Evolutionary conservation across 192 early-diverging fungal genomes (phyloP).

Genomic region (Gigaspora rosea): DNA sequence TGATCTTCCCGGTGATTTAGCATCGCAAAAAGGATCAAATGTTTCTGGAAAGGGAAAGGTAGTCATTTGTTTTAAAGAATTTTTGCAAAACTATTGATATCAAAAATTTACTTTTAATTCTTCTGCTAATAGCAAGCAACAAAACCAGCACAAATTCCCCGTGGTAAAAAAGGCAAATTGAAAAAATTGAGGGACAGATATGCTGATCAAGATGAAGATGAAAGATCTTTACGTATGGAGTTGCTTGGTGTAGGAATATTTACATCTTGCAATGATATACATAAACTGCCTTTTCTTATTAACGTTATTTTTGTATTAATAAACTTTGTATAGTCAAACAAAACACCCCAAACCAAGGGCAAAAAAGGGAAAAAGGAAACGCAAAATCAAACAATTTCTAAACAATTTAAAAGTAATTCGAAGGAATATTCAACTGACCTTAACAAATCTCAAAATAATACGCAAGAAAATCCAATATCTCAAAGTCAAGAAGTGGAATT

Average conservation of each 20-base stretch:
- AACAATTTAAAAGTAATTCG: constrained; percentile 19
- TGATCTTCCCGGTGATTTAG: not conserved
- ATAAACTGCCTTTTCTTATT: not conserved
- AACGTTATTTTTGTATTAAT: not conserved
- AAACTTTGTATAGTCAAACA: constrained; percentile 50
- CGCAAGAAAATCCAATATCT: not conserved
- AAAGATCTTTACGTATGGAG: constrained; percentile 78
- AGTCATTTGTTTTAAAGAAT: not conserved
- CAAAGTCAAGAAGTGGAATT: not conserved
- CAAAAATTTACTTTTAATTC: not conserved
- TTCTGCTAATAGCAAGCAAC: constrained; percentile 11
- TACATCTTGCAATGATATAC: not conserved
- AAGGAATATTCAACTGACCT: constrained; percentile 5
- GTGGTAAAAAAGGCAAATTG: constrained; percentile 86
- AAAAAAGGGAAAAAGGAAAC: constrained; percentile 69
- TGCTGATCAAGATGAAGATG: constrained; percentile 93
- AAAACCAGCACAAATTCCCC: constrained; percentile 42
- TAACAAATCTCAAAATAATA: constrained; percentile 12
- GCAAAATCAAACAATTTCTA: constrained; percentile 42
- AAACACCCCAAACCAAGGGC: constrained; percentile 72
- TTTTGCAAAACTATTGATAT: not conserved
- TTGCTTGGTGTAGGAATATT: constrained; percentile 65
- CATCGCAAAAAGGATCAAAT: constrained; percentile 36
- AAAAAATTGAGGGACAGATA: constrained; percentile 96
- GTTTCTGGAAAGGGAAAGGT: constrained; percentile 36